Evolutionary conservation across 1,284 basidiomycete genomes (phyloP), one percentile per base, ranked within the genome.

Genomic region (Ganoderma lucidum): DNA sequence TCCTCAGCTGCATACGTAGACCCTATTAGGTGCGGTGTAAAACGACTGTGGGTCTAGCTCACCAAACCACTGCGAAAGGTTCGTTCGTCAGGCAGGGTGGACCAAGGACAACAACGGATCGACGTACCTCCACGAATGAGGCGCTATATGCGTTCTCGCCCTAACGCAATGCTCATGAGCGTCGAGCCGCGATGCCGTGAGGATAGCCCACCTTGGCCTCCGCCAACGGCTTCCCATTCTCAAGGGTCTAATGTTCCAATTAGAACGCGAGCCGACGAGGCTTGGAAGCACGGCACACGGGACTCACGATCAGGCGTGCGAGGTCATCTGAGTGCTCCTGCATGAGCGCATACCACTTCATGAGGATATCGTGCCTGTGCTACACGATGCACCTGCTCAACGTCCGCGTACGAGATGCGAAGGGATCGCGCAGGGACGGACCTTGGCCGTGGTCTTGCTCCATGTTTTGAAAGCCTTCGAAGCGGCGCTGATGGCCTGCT

Each of bases 151-250:
- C 76, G 71, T 90, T 90, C 82, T 97, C 96, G 64, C 91, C 89
- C 92, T 94, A 68, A 23, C 17, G n/a, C 58, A 1, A 1, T 64
- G 35, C 56, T 35, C 42, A 23, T 64, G 63, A 53, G 35, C 48
- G 30, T 37, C n/a, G 5, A 53, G 35, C 10, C 4, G 1, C 9
- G 35, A 4, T 42, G 58, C 59, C 28, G 48, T 30, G 64, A 61
- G 14, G 44, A 42, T 42, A 35, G 51, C 74, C 32, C 71, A 91
- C 93, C 85, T 93, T 93, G 30, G 89, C 94, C 75, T 98, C 96
- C 0, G 84, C 82, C 64, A 97, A 83, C 3, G 95, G 86, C 83
- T 98, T 98, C 48, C 96, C 96, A 75, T 98, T 98, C 83, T 98
- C 96, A 71, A 95, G 83, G 6, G 95, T 96, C 93, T 96, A 9